phyloP scores from a whole-genome alignment of 2,329 filamentous ascomycete species.

The Alternaria dauci region DNA sequence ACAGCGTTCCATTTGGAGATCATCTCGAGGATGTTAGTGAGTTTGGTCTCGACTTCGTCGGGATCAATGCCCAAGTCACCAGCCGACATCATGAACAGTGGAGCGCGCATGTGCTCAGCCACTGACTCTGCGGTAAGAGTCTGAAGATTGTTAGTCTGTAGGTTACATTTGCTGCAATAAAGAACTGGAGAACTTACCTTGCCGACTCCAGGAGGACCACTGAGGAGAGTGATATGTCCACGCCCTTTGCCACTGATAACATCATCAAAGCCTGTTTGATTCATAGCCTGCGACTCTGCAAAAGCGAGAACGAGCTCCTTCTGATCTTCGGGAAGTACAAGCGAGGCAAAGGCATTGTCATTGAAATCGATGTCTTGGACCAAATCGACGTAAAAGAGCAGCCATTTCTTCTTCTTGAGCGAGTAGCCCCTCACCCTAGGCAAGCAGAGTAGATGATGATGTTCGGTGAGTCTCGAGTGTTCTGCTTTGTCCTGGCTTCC shows the following conservation, averaged over 20 bases:
- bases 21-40: constrained; percentile 60
- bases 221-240: constrained; percentile 80
- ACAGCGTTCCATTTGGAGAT: constrained; percentile 61
- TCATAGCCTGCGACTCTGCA: constrained; percentile 81
- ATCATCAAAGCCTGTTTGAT: constrained; percentile 78
- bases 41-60: constrained; percentile 54
- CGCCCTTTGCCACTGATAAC: constrained; percentile 77
- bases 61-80: constrained; percentile 64
- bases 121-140: constrained; percentile 87
- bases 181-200: too few species aligned
- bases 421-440: constrained; percentile 85
- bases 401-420: constrained; percentile 87
- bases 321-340: constrained; percentile 73
- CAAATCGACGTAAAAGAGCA: constrained; percentile 81
- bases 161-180: too few species aligned
- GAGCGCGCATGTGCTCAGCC: constrained; percentile 81
- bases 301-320: constrained; percentile 77
- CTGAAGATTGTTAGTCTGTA: constrained; percentile 22
- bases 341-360: constrained; percentile 77
- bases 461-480: constrained; percentile 71
- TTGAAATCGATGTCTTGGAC: constrained; percentile 85
- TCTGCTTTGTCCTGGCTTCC: constrained; percentile 42
- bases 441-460: constrained; percentile 81
- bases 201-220: constrained; percentile 84
- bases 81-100: constrained; percentile 81